Evolutionary conservation across 345 rosid genomes (phyloP).

Genomic region (Hibiscus syriacus): DNA sequence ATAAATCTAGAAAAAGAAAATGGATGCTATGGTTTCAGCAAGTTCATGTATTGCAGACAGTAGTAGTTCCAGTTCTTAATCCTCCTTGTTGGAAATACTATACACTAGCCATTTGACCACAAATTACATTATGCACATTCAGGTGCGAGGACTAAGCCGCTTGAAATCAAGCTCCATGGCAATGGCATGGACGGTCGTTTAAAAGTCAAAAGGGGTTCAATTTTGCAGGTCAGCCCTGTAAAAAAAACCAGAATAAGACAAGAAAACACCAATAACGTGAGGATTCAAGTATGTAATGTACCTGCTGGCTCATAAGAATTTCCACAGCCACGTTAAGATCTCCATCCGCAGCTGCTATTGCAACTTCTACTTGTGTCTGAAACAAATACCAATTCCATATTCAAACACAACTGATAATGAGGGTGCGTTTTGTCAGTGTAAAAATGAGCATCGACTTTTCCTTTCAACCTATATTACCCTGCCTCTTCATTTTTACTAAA

Average conservation of each 20-base stretch:
- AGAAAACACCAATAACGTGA: background rate
- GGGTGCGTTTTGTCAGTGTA: background rate
- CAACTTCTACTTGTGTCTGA: slow-evolving; percentile 97
- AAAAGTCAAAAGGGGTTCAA: background rate
- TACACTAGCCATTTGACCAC: slow-evolving; percentile 3
- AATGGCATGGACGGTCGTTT: background rate
- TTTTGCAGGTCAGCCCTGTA: slow-evolving; percentile 28
- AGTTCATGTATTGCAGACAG: background rate
- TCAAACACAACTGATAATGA: background rate
- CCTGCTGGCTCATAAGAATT: slow-evolving; percentile 95
- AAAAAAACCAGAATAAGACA: slow-evolving; percentile 4
- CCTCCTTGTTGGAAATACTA: slow-evolving; percentile 1
- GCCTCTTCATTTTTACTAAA: background rate
- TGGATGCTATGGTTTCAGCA: background rate
- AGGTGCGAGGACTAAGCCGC: background rate
- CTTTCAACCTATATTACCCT: background rate
- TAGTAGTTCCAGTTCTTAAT: background rate
- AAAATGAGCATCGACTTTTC: background rate
- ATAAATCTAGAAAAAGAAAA: background rate
- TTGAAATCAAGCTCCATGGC: background rate
- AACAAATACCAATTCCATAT: slow-evolving; percentile 1
- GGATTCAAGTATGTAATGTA: background rate
- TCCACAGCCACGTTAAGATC: slow-evolving; percentile 87
- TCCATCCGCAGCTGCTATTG: slow-evolving; percentile 87
- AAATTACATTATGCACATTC: background rate